Percentiles rank a stretch among this genome's conserved stretches.
Evolutionary conservation across 2,329 filamentous ascomycete genomes (phyloP).

Genomic region (Fusarium buxicola): DNA sequence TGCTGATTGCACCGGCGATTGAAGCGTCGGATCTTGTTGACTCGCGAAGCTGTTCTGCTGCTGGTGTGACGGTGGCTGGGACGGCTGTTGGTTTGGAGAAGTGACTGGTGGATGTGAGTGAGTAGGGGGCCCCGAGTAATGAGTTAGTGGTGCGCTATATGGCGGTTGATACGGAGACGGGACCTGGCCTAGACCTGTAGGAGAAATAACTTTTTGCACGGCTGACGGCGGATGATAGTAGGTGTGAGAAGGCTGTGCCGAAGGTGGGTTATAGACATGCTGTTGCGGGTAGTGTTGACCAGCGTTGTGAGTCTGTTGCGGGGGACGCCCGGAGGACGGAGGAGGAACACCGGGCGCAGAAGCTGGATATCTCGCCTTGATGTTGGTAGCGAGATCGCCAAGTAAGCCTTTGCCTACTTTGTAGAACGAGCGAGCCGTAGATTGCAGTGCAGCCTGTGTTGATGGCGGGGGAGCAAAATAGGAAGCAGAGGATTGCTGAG

Average conservation of each 20-base stretch:
- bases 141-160: background rate
- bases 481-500: constrained; percentile 13
- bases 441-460: constrained; percentile 1
- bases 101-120: background rate
- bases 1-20: background rate
- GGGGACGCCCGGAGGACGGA: background rate
- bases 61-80: constrained; percentile 1
- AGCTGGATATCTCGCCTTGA: constrained; percentile 32
- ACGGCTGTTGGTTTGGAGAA: constrained; percentile 11
- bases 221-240: constrained; percentile 12
- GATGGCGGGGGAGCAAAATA: constrained; percentile 25
- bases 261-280: background rate
- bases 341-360: background rate
- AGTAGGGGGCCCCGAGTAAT: background rate
- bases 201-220: constrained; percentile 8
- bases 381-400: constrained; percentile 29
- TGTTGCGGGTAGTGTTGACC: constrained; percentile 14
- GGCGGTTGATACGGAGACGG: constrained; percentile 12
- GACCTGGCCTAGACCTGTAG: background rate
- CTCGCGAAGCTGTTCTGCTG: background rate
- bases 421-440: constrained; percentile 23
- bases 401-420: constrained; percentile 23
- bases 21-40: background rate
- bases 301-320: constrained; percentile 16
- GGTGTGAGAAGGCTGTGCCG: background rate